phyloP scores from a whole-genome alignment of 306 rosid species.

The Prunus campanulata region DNA sequence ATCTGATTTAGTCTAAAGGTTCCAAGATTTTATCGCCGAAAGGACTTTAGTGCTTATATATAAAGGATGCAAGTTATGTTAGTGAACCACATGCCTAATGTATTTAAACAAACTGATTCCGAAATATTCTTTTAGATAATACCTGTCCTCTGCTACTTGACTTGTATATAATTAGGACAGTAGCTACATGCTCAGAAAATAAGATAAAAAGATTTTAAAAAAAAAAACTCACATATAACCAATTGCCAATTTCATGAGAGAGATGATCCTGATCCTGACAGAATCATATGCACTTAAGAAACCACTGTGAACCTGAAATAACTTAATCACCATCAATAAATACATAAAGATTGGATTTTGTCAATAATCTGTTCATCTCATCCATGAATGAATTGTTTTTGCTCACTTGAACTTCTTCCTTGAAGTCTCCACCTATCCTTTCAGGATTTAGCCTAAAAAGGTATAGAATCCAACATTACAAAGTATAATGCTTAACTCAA shows the following conservation, averaged over 20 bases:
- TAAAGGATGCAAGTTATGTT: neutral
- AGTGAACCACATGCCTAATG: neutral
- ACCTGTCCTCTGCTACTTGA: neutral
- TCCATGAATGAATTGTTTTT: conserved; percentile 20
- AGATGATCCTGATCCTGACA: conserved; percentile 73
- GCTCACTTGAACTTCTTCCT: conserved; percentile 92
- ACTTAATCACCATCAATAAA: conserved; percentile 23
- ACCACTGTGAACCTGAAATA: conserved; percentile 92
- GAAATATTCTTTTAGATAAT: neutral
- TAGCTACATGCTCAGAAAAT: neutral
- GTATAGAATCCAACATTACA: conserved; percentile 8
- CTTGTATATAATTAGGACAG: neutral
- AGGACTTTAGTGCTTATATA: conserved; percentile 1
- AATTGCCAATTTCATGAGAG: conserved; percentile 75
- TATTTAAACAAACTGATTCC: neutral
- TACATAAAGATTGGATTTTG: conserved; percentile 4
- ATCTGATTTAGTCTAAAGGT: neutral
- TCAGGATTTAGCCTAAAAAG: conserved; percentile 82
- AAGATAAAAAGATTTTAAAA: neutral
- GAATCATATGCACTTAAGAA: conserved; percentile 95
- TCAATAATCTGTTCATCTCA: conserved; percentile 14
- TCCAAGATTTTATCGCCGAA: neutral
- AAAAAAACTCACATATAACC: conserved; percentile 61
- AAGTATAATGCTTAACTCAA: conserved; percentile 7
- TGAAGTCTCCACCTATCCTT: conserved; percentile 97